Conservation (phyloP, 1,284 basidiomycete species). For the Sporisorium scitamineum region DNA sequence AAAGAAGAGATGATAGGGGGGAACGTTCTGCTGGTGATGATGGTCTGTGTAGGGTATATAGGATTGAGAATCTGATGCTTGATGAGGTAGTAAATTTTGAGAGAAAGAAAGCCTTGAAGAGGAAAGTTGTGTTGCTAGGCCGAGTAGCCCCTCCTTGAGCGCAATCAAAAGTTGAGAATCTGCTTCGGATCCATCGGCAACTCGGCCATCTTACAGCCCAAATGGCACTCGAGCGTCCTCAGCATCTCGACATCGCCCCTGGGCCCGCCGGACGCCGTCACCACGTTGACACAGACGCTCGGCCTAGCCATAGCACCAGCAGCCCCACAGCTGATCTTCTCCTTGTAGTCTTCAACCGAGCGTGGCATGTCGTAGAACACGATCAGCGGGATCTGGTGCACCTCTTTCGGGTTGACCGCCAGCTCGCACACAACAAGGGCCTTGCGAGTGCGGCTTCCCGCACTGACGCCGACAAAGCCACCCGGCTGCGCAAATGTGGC, state of each 20-base stretch:
- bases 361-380: conserved; percentile 87
- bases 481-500: conserved; percentile 73
- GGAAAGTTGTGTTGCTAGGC: background rate
- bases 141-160: background rate
- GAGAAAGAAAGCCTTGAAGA: background rate
- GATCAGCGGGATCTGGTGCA: conserved; percentile 87
- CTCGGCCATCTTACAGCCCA: conserved; percentile 63
- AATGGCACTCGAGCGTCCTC: conserved; percentile 87
- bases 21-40: background rate
- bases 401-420: conserved; percentile 86
- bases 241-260: conserved; percentile 89
- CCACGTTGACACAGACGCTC: conserved; percentile 91
- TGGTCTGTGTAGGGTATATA: conserved; percentile 3
- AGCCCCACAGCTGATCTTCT: conserved; percentile 77
- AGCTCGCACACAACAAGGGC: conserved; percentile 91
- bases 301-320: conserved; percentile 83
- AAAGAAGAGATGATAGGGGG: background rate
- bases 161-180: conserved; percentile 55
- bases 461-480: conserved; percentile 72
- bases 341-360: conserved; percentile 94
- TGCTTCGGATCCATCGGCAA: conserved; percentile 58
- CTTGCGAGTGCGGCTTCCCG: conserved; percentile 65
- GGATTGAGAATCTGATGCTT: background rate
- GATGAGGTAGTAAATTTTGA: background rate
- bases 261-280: conserved; percentile 88